These are phyloP conservation scores for Xylaria cubensis DNA, from an alignment of 495 filamentous ascomycete genomes.

Conservation along the genomic window DNA sequence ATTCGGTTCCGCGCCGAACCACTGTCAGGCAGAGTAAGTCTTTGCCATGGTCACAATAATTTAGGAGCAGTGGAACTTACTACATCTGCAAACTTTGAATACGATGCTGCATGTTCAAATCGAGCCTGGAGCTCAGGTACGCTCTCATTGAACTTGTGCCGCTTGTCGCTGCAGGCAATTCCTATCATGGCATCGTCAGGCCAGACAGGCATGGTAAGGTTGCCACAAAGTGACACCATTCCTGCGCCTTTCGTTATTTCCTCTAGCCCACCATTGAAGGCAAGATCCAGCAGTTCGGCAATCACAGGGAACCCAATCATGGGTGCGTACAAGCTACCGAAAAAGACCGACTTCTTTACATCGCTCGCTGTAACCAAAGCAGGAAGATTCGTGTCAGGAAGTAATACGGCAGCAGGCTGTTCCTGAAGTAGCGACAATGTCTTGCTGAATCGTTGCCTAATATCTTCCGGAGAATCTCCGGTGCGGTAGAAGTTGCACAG, in stretches of 20 bases:
- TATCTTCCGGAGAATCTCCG: conserved; percentile 47
- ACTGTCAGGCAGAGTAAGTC: conserved; percentile 32
- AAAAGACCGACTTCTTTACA: conserved; percentile 43
- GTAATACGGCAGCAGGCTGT: conserved; percentile 55
- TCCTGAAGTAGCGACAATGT: conserved; percentile 50
- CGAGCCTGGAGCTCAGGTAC: conserved; percentile 41
- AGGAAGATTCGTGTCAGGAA: conserved; percentile 42
- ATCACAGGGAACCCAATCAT: conserved; percentile 39
- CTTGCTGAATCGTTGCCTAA: conserved; percentile 50
- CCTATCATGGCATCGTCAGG: conserved; percentile 52
- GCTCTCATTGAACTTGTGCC: conserved; percentile 50
- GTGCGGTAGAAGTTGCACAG: conserved; percentile 44
- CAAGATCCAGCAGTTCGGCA: conserved; percentile 30
- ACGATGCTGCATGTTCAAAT: conserved; percentile 45
- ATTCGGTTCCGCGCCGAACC: conserved; percentile 45
- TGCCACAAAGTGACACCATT: conserved; percentile 40
- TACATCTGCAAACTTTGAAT: conserved; percentile 53
- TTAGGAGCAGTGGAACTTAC: conserved; percentile 28
- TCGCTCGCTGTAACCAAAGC: conserved; percentile 42
- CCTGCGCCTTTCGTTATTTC: conserved; percentile 8
- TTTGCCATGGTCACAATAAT: background rate
- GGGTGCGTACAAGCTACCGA: conserved; percentile 47
- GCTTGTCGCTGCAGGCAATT: conserved; percentile 57
- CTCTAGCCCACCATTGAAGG: background rate
- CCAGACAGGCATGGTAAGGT: conserved; percentile 51